Evolutionary conservation across 345 rosid genomes (phyloP).

Genomic region (Physaria fendleri): DNA sequence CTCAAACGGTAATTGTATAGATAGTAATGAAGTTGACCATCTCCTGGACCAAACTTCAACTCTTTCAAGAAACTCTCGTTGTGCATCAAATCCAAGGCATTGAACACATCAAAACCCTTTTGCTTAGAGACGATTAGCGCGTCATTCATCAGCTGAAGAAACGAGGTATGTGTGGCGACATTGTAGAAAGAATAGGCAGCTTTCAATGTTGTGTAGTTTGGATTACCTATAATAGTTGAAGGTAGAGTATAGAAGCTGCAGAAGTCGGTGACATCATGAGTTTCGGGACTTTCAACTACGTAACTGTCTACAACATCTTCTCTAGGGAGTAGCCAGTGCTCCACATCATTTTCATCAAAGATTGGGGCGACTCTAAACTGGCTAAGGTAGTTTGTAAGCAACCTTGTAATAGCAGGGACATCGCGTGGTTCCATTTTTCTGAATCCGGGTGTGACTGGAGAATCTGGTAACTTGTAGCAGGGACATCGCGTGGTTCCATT

Average conservation of each 20-base stretch:
- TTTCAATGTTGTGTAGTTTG: not conserved
- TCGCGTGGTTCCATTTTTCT: constrained; percentile 62
- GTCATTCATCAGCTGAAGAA: constrained; percentile 77
- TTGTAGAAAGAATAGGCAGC: constrained; percentile 51
- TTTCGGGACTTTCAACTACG: constrained; percentile 57
- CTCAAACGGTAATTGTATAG: constrained; percentile 51
- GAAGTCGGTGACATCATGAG: constrained; percentile 59
- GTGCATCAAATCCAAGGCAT: constrained; percentile 65
- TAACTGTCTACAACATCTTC: constrained; percentile 55
- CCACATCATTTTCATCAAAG: constrained; percentile 58
- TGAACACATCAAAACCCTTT: constrained; percentile 67
- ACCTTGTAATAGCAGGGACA: constrained; percentile 58
- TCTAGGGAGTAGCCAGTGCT: constrained; percentile 69
- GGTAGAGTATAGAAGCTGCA: constrained; percentile 25
- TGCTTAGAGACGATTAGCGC: constrained; percentile 60
- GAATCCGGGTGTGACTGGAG: constrained; percentile 63
- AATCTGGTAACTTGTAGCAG: constrained; percentile 58
- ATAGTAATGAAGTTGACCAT: constrained; percentile 56
- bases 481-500: constrained; percentile 57
- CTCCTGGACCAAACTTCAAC: constrained; percentile 72
- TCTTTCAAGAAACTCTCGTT: constrained; percentile 65
- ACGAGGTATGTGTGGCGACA: constrained; percentile 54
- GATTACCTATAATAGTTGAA: not conserved
- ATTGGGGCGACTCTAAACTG: constrained; percentile 61
- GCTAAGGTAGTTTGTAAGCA: constrained; percentile 50